Evolutionary conservation across 345 rosid species (phyloP), one percentile per base, ranked within the genome.

Genomic region (Toxicodendron radicans): DNA sequence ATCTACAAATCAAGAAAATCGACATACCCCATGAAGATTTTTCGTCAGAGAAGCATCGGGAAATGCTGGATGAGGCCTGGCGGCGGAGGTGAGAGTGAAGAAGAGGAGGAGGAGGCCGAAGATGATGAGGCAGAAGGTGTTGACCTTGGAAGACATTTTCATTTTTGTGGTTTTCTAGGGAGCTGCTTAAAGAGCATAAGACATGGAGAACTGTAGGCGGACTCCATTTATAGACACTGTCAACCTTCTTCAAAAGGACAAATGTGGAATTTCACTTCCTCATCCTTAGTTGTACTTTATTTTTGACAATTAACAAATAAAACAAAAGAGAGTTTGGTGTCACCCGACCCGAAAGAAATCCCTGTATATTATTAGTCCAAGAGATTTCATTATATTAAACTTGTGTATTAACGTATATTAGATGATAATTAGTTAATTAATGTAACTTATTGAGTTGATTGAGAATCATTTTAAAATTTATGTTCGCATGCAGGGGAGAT

Each of bases 81-180:
- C 64, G 24, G 83, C 80, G 3, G 33, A 74, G 20, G 77, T 51
- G 10, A 46, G 41, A 49, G 56, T 7, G 71, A 61, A 70, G 69
- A 41, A 33, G 46, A 73, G n/a, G 64, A 78, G 67, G 64, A 78
- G 67, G 67, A 64, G 67, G 69, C 68, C 63, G 67, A 51, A 5
- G 48, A 18, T 13, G 73, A 69, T 65, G 71, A 46, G 30, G 58
- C 59, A 3, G 38, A 76, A 66, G 73, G 80, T 10, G 2, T 57
- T 38, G 79, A 46, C 61, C 72, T 64, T 71, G 71, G 58, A 66
- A 46, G 79, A 51, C 84, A 81, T 81, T 24, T 49, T 64, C 9
- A 76, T 73, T 10, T 10, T 52, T 65, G 18, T 30, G 38, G 57
- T 67, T 7, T 7, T 79, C 64, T 43, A 58, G 58, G 58, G 64